Evolutionary conservation across 495 filamentous ascomycete species (phyloP), one percentile per base, ranked within the genome.

Genomic region (Elasticomyces elasticus): DNA sequence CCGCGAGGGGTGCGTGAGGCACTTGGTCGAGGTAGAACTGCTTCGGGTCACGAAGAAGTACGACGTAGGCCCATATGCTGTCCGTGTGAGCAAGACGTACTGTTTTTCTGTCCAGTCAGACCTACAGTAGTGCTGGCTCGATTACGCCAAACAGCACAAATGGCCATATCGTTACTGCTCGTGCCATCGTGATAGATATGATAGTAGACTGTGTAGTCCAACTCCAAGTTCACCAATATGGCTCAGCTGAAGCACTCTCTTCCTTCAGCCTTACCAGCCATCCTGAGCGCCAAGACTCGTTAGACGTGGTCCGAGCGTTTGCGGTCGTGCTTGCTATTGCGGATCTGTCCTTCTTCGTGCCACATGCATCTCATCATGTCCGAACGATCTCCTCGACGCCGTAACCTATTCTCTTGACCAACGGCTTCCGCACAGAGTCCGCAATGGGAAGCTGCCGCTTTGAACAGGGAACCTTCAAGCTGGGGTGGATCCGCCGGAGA

Each of bases 101-200:
- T 40, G 35, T 5, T 17, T 17, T 12, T 17, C 13, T 15, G n/a
- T 2, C 3, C 25, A 30, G 28, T 3, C 22, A 9, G 2, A 27
- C 15, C 31, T 28, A 49, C 45, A 49, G 45, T 24, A 49, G 27
- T 12, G 27, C 27, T 20, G 45, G 45, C 45, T 49, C 45, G 24
- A 49, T 7, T 24, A 31, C 45, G 24, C 45, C 45, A 19, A 49
- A 49, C 2, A 49, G 45, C 9, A 49, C 3, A 27, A 19, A 19
- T 24, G 45, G 45, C 25, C 27, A 49, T 10, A 28, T 15, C 15
- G 25, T 7, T 2, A 49, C 17, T 19, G 45, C 23, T 10, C 24
- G 24, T 24, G 45, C 45, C 45, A 49, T 49, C 13, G 13, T 15
- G 35, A 5, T n/a, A n/a, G n/a, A n/a, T n/a, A n/a, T n/a, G n/a